Evolutionary conservation across 768 basidiomycete genomes (phyloP).

Genomic region (Boletales sp.): DNA sequence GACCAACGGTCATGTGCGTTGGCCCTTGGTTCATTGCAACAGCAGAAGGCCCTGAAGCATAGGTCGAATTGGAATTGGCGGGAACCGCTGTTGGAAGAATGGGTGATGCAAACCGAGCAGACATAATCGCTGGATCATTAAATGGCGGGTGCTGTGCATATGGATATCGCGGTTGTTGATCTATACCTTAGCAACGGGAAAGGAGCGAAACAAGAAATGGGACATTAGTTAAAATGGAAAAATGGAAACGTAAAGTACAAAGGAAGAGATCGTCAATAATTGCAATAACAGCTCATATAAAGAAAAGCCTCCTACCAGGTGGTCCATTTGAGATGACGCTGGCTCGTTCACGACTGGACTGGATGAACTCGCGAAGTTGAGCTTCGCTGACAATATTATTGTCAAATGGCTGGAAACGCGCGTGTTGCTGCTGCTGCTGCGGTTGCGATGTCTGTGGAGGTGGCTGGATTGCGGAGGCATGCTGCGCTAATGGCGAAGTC

Average conservation of each 20-base stretch:
- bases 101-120: constrained; percentile 56
- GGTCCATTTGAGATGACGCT: constrained; percentile 30
- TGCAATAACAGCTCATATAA: constrained; percentile 32
- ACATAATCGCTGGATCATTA: constrained; percentile 78
- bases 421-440: constrained; percentile 30
- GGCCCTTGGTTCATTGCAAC: constrained; percentile 11
- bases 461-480: constrained; percentile 36
- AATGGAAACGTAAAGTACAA: constrained; percentile 17
- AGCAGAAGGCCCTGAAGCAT: constrained; percentile 12
- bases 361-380: constrained; percentile 73
- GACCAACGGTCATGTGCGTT: constrained; percentile 41
- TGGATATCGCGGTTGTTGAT: constrained; percentile 34
- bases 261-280: constrained; percentile 33
- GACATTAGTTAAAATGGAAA: constrained; percentile 22
- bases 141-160: constrained; percentile 47
- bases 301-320: constrained; percentile 49
- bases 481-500: constrained; percentile 47
- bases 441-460: constrained; percentile 34
- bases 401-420: constrained; percentile 56
- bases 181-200: constrained; percentile 26
- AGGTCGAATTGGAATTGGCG: constrained; percentile 8
- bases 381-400: constrained; percentile 61
- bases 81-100: constrained; percentile 22
- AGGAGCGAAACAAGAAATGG: constrained; percentile 5
- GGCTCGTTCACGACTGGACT: constrained; percentile 61